Conservation (phyloP, 495 filamentous ascomycete species). For the Podospora fimiseda region DNA sequence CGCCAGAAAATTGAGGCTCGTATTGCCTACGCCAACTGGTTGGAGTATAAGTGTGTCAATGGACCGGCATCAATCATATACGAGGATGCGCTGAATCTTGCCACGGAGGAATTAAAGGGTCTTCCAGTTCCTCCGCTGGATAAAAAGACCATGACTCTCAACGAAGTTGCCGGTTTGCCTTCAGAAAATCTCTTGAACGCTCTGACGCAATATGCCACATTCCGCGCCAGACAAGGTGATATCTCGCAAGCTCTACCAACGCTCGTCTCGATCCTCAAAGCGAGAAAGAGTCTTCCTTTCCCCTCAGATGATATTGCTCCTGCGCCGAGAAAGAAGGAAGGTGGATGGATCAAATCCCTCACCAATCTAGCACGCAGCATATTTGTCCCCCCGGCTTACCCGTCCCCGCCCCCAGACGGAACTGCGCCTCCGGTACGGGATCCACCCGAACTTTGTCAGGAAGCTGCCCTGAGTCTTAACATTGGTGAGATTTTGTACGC, state of each 20-base stretch:
- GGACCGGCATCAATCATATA: conserved; percentile 24
- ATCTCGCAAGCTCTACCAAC: conserved; percentile 68
- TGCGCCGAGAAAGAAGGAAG: neutral
- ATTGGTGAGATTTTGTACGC: conserved; percentile 92
- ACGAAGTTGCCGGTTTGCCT: conserved; percentile 43
- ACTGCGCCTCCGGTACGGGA: conserved; percentile 56
- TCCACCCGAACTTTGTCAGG: conserved; percentile 62
- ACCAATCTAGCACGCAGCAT: conserved; percentile 29
- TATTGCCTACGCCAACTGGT: conserved; percentile 73
- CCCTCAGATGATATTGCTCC: conserved; percentile 3
- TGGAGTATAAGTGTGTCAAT: conserved; percentile 63
- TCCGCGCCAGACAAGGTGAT: conserved; percentile 62
- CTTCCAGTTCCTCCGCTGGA: conserved; percentile 49
- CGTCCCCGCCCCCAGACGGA: conserved; percentile 58
- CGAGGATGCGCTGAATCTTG: conserved; percentile 25
- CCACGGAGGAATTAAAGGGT: conserved; percentile 21
- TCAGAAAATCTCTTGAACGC: conserved; percentile 68
- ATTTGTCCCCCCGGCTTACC: conserved; percentile 53
- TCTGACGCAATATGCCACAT: conserved; percentile 68
- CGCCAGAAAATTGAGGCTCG: conserved; percentile 72
- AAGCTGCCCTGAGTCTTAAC: conserved; percentile 78
- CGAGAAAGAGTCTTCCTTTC: conserved; percentile 45
- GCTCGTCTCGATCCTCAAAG: conserved; percentile 75
- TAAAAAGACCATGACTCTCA: conserved; percentile 52
- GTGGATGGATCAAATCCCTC: neutral